These are phyloP conservation scores for Tylopilus balloui DNA, from an alignment of 768 basidiomycete species.

Conservation along the genomic window DNA sequence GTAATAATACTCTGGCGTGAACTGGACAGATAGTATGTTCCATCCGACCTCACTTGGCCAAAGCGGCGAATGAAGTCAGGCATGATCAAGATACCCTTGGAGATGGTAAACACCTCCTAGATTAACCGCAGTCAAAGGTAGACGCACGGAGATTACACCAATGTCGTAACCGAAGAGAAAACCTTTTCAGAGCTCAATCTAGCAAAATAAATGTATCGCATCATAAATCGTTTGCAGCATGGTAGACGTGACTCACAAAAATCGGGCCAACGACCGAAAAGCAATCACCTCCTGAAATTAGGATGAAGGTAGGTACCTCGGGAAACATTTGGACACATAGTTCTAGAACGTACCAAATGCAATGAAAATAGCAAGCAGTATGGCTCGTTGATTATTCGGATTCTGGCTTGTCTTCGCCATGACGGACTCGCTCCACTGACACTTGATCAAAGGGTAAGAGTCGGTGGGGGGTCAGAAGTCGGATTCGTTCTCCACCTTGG, in stretches of 20 bases:
- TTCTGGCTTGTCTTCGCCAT: constrained; percentile 3
- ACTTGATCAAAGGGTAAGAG: not conserved
- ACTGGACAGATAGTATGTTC: constrained; percentile 14
- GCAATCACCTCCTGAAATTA: constrained; percentile 7
- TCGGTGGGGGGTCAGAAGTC: not conserved
- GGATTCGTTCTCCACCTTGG: not conserved
- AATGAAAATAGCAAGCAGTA: constrained; percentile 14
- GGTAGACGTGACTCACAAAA: constrained; percentile 1
- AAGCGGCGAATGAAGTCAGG: constrained; percentile 14
- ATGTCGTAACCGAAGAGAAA: constrained; percentile 16
- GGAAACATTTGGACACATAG: not conserved
- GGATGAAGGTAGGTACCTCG: not conserved
- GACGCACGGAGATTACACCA: constrained; percentile 14
- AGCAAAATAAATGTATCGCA: not conserved
- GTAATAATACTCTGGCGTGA: constrained; percentile 18
- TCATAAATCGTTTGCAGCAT: not conserved
- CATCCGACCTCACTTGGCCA: constrained; percentile 5
- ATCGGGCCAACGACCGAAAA: not conserved
- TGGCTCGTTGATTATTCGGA: constrained; percentile 11
- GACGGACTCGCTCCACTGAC: not conserved
- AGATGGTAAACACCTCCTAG: not conserved
- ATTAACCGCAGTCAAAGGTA: not conserved
- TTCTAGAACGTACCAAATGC: constrained; percentile 10
- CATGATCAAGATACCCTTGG: constrained; percentile 15
- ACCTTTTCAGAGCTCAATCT: constrained; percentile 7